Base-by-base conservation (phyloP, 1,284 basidiomycete genomes). In the Sporisorium graminicola region DNA sequence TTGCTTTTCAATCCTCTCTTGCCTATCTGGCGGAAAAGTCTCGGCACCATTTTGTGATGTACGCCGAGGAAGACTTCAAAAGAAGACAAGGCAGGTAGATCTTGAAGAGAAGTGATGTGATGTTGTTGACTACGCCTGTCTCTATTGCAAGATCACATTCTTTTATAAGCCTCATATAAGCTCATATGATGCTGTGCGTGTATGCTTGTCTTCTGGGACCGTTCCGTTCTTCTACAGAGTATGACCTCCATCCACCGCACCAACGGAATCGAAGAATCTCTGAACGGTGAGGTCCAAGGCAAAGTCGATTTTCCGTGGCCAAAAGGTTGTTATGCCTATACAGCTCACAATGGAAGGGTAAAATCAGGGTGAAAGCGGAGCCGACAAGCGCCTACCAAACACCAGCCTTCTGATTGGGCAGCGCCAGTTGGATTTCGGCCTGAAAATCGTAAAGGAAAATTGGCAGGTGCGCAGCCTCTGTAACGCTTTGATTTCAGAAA, bases 31-130 rank as follows among this genome's bases (percentile, higher is more conserved):
- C 22, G 18, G 5, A 5, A 64, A 51, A 74, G 71, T 33, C 62
- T 74, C 7, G 71, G 71, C 37, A 74, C 71, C 22, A 74, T 74
- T 31, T 44, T 74, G 26, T 74, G 43, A 65, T 52, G 29, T 29
- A 13, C 31, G 22, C 14, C 57, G 26, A 31, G 16, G 33, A 12
- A 27, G n/a, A n/a, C n/a, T n/a, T n/a, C n/a, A 31, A 20, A n/a
- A 27, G 16, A n/a, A 24, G 33, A 14, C 13, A 13, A 20, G 18
- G 26, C 22, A 42, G 24, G 20, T 46, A 44, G 46, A 58, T 40
- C 46, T 27, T 14, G 56, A 58, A 18, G 29, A 50, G 27, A 31
- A 6, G 37, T 14, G 51, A 13, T 24, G 37, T 20, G 14, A 52
- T 37, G 14, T 37, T 37, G 51, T 52, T 22, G 16, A 35, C 33